Percentiles rank a stretch among this genome's conserved stretches.
Conservation (phyloP, 164 flowering plant species). For the Kalanchoe fedtschenkoi region DNA sequence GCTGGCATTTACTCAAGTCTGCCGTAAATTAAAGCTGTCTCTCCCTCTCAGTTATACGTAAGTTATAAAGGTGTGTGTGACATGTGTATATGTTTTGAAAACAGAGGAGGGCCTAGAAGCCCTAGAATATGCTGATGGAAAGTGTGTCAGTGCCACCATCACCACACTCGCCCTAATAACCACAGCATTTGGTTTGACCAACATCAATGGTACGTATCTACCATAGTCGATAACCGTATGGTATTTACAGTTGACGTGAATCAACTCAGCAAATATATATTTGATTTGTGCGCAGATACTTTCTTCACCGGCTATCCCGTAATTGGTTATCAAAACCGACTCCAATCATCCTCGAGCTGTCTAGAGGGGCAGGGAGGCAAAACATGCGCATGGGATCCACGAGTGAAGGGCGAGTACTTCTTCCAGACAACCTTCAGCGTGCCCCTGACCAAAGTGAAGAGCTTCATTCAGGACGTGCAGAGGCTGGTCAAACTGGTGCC, state of each 20-base stretch:
- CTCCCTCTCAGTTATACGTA: no score
- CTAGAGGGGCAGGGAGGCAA: conserved; percentile 41
- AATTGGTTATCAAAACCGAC: conserved; percentile 47
- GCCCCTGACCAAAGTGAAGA: conserved; percentile 30
- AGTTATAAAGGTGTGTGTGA: not conserved
- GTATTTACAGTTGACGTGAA: no score
- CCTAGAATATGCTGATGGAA: conserved; percentile 25
- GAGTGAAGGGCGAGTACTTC: conserved; percentile 45
- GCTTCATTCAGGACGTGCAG: conserved; percentile 54
- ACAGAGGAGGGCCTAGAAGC: conserved; percentile 50
- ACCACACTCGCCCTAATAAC: conserved; percentile 12
- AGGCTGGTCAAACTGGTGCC: conserved; percentile 37
- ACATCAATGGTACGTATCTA: conserved; percentile 27
- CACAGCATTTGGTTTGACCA: conserved; percentile 30
- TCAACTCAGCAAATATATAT: not conserved
- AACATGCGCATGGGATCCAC: conserved; percentile 63
- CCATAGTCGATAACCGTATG: no score
- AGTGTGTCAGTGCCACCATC: conserved; percentile 29
- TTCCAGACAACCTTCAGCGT: conserved; percentile 56
- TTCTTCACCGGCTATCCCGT: conserved; percentile 52
- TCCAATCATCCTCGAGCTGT: conserved; percentile 64
- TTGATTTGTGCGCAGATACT: conserved; percentile 11
- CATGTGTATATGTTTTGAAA: not conserved
- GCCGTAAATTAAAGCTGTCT: no score
- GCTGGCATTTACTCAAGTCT: not conserved